phyloP scores from a whole-genome alignment of 768 basidiomycete genomes.

The Mycena alexandri region DNA sequence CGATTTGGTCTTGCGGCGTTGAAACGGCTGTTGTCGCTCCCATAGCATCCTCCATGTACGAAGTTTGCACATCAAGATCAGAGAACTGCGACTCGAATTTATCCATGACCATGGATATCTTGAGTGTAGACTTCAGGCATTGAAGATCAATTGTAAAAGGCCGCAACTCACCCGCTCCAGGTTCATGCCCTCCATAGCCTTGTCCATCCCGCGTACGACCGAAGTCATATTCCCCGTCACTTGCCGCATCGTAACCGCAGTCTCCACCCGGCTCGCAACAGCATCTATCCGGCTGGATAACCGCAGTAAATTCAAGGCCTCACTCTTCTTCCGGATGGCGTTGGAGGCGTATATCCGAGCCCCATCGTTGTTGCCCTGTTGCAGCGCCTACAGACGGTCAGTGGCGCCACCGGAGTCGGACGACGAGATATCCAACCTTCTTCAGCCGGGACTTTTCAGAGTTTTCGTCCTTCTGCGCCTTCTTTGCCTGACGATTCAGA shows the following conservation, averaged over 20 bases:
- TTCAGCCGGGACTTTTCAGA: slow-evolving; percentile 91
- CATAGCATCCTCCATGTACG: slow-evolving; percentile 98
- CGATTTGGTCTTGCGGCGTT: slow-evolving; percentile 98
- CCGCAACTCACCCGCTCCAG: slow-evolving; percentile 84
- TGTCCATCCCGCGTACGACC: slow-evolving; percentile 98
- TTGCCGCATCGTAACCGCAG: slow-evolving; percentile 97
- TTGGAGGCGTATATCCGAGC: slow-evolving; percentile 98
- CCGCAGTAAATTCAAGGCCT: slow-evolving; percentile 90
- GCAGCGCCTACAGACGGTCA: slow-evolving; percentile 77
- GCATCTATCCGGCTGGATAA: slow-evolving; percentile 95
- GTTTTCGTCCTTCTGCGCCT: slow-evolving; percentile 96
- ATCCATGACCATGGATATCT: slow-evolving; percentile 99
- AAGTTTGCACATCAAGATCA: slow-evolving; percentile 97
- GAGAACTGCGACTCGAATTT: slow-evolving; percentile 97
- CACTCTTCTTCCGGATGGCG: slow-evolving; percentile 98
- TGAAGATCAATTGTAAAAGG: not conserved
- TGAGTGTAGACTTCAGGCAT: not conserved
- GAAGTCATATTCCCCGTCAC: slow-evolving; percentile 97
- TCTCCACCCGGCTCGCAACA: slow-evolving; percentile 96
- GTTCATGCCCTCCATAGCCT: slow-evolving; percentile 99
- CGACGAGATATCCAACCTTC: slow-evolving; percentile 71
- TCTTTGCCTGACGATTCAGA: slow-evolving; percentile 93
- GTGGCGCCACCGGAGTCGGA: not conserved
- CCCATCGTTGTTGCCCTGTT: slow-evolving; percentile 96
- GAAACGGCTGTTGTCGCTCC: slow-evolving; percentile 91